Conservation (phyloP, 192 early-diverging fungal species). For the Spizellomyces sp. region DNA sequence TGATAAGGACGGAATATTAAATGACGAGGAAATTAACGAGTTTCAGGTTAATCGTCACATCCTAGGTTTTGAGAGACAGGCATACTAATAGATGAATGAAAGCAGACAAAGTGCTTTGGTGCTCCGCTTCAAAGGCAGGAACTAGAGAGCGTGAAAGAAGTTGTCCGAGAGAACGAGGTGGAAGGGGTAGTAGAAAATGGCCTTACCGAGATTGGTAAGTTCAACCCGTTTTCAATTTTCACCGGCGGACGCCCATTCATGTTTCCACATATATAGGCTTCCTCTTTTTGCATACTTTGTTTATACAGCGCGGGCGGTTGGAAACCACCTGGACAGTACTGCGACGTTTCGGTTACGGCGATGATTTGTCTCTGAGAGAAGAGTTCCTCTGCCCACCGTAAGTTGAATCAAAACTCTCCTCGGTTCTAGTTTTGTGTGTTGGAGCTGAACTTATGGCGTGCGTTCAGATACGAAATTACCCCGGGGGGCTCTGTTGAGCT, state of each 20-base stretch:
- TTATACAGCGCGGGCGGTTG: slow-evolving; percentile 94
- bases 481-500: slow-evolving; percentile 92
- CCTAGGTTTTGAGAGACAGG: slow-evolving; percentile 37
- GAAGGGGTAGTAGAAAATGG: slow-evolving; percentile 84
- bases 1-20: slow-evolving; percentile 89
- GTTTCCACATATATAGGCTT: slow-evolving; percentile 61
- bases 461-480: slow-evolving; percentile 78
- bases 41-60: slow-evolving; percentile 60
- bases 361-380: slow-evolving; percentile 89
- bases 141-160: slow-evolving; percentile 94
- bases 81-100: slow-evolving; percentile 31
- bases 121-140: slow-evolving; percentile 94
- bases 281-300: slow-evolving; percentile 90
- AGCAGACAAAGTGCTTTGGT: slow-evolving; percentile 88
- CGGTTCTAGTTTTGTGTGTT: slow-evolving; percentile 5
- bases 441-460: background rate
- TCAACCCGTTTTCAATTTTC: background rate
- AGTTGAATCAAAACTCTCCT: background rate
- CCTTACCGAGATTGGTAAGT: slow-evolving; percentile 78
- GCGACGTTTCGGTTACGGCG: slow-evolving; percentile 94
- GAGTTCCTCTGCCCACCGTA: slow-evolving; percentile 86
- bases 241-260: background rate
- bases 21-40: slow-evolving; percentile 94
- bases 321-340: slow-evolving; percentile 99
- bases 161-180: slow-evolving; percentile 85